Conservation (phyloP, 129 eudicot genomes). For the Centella asiatica region DNA sequence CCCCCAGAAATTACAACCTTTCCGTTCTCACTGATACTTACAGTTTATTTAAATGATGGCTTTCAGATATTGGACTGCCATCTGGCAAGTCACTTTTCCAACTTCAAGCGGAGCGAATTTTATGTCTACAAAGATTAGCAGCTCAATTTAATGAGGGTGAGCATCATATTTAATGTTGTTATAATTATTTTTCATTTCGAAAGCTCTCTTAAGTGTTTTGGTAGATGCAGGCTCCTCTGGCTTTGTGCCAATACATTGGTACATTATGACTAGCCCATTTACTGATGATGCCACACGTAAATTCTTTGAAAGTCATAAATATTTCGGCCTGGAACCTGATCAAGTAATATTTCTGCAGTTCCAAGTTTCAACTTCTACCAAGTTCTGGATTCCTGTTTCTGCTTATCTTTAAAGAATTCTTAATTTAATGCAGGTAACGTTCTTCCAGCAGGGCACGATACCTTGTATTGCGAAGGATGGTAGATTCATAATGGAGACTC, state of each 20-base stretch:
- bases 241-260: conserved; percentile 74
- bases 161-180: conserved; percentile 19
- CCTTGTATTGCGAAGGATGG: conserved; percentile 96
- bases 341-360: conserved; percentile 41
- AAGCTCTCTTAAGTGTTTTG: conserved; percentile 20
- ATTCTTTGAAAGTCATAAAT: conserved; percentile 75
- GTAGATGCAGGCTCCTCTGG: conserved; percentile 42
- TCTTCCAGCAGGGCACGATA: conserved; percentile 95
- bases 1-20: neutral
- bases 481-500: conserved; percentile 90
- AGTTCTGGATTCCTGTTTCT: conserved; percentile 6
- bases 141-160: conserved; percentile 79
- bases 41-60: conserved; percentile 5
- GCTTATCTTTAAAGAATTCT: conserved; percentile 1
- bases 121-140: conserved; percentile 81
- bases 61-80: conserved; percentile 93
- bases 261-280: conserved; percentile 98
- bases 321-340: conserved; percentile 91
- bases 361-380: neutral
- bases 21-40: neutral
- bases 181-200: neutral
- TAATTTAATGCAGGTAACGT: conserved; percentile 57
- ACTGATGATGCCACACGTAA: conserved; percentile 83
- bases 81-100: conserved; percentile 99
- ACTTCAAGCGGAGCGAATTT: conserved; percentile 92